Base-by-base conservation (phyloP, 495 filamentous ascomycete genomes). In the Xylaria castorea region DNA sequence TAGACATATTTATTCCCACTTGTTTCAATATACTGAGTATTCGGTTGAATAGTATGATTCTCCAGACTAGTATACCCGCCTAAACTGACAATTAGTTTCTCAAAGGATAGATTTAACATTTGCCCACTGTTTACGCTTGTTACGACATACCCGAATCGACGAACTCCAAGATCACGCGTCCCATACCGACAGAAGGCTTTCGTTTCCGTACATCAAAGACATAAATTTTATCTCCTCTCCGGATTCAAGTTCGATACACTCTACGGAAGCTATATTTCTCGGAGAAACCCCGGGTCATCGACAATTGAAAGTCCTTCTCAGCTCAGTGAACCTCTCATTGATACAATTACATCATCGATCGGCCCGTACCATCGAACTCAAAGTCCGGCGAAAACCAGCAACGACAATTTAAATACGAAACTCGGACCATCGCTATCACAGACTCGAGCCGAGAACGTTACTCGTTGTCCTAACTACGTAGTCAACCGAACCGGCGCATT, bases 271-370 rank as follows among this genome's bases (percentile, higher is more conserved):
- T 30, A 30, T 0, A 5, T 61, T 7, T 38, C 14, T 5, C 38
- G 58, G 20, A 8, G 16, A 60, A 36, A 34, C 25, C 22, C n/a
- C 22, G 14, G n/a, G 38, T 32, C 1, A n/a, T 66, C 40, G 1
- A 14, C 40, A 32, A 9, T 5, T 34, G 20, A 20, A 22, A 34
- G 12, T 25, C 64, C 4, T 51, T 51, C 32, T 53, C 30, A 32
- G 50, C 25, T 18, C 2, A 22, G 32, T 32, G 62, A n/a, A 7
- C 27, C 7, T 66, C 22, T 51, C 8, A n/a, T 42, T 51, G 12
- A 38, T 34, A 57, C 57, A 38, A 68, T 68, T 68, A 68, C 66
- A 68, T 68, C 66, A 68, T 68, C 48, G 64, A 68, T 50, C 50
- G 4, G 34, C 30, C 50, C 4, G 61, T 22, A 22, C 34, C n/a